Percentiles rank a stretch among this genome's conserved stretches.
Conservation (phyloP, 768 basidiomycete genomes). For the Pholiota molesta region DNA sequence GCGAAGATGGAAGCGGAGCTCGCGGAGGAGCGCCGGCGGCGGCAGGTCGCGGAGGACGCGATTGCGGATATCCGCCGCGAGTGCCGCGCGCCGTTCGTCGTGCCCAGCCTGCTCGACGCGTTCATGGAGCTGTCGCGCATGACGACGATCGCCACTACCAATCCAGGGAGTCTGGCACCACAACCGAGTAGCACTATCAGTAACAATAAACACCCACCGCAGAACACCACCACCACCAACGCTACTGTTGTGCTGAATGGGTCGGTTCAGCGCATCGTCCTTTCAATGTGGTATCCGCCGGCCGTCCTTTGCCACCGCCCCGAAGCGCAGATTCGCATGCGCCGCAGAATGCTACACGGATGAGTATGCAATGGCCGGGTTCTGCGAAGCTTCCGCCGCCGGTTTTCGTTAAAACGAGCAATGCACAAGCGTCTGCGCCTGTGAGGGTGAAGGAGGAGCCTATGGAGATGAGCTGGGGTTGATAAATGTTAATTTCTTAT, state of each 20-base stretch:
- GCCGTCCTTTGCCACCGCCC: too few relatives aligned
- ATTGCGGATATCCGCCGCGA: constrained; percentile 53
- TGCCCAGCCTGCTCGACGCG: constrained; percentile 57
- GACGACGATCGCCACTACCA: constrained; percentile 31
- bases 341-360: too few relatives aligned
- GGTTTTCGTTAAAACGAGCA: background rate
- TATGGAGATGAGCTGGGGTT: background rate
- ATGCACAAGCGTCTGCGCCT: background rate
- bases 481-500: background rate
- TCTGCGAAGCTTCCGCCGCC: too few relatives aligned
- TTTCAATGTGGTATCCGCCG: too few relatives aligned
- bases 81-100: constrained; percentile 54
- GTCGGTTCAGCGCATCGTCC: too few relatives aligned
- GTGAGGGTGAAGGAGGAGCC: constrained; percentile 1
- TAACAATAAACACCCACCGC: too few relatives aligned
- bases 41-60: constrained; percentile 46
- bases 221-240: too few relatives aligned
- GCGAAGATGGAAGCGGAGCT: constrained; percentile 36
- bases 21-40: constrained; percentile 34
- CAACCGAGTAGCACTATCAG: too few relatives aligned
- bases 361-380: too few relatives aligned
- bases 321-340: too few relatives aligned
- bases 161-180: too few relatives aligned
- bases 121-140: constrained; percentile 52
- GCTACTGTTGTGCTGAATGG: too few relatives aligned